Conservation (phyloP, 192 early-diverging fungal species). For the Coemansia aciculifera region DNA sequence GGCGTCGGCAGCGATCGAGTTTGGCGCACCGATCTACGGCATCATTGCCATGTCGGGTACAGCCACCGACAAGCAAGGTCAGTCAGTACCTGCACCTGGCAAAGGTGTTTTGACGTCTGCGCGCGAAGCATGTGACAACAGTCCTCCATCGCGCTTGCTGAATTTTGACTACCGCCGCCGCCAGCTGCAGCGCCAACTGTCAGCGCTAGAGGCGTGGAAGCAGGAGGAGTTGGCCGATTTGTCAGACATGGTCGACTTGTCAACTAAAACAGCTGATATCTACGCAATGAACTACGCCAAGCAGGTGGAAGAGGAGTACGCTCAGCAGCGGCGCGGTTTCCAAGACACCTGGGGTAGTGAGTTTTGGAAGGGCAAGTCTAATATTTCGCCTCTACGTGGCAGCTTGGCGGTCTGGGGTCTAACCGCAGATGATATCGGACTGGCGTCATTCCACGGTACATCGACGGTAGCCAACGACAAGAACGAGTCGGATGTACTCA, state of each 20-base stretch:
- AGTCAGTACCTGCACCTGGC: constrained; percentile 33
- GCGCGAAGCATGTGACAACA: constrained; percentile 56
- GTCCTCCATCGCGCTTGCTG: not conserved
- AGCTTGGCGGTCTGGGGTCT: constrained; percentile 65
- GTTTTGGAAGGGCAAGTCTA: constrained; percentile 78
- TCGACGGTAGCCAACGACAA: constrained; percentile 39
- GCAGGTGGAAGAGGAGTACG: constrained; percentile 9
- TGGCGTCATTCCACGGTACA: constrained; percentile 34
- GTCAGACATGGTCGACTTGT: not conserved
- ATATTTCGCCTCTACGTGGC: constrained; percentile 83
- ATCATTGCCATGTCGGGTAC: constrained; percentile 82
- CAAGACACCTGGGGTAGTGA: constrained; percentile 76
- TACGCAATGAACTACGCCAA: not conserved
- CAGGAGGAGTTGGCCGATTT: constrained; percentile 3
- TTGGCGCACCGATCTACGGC: constrained; percentile 88
- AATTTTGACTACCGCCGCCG: not conserved
- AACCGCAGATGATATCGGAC: constrained; percentile 28
- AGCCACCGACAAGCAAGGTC: constrained; percentile 90
- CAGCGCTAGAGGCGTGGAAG: constrained; percentile 9
- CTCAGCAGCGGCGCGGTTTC: not conserved
- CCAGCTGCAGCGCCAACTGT: constrained; percentile 1
- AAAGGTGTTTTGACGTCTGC: constrained; percentile 88
- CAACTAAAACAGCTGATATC: not conserved
- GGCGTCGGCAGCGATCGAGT: constrained; percentile 15
- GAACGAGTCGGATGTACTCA: constrained; percentile 37